Evolutionary conservation across 176 grass and related monocot species (phyloP).

Genomic region (Eleusine indica): DNA sequence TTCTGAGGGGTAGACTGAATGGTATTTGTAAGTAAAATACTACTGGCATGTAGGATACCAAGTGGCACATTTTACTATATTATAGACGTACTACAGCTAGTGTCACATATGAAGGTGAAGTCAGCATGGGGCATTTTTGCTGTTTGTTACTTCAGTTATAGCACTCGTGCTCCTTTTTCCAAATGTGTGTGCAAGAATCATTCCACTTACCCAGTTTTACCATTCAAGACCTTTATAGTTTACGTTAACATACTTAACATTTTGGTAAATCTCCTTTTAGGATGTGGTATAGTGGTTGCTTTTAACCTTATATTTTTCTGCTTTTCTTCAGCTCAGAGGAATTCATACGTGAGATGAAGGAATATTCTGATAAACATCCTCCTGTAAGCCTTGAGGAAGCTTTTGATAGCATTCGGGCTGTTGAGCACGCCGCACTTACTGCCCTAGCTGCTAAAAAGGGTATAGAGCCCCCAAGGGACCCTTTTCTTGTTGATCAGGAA

Average conservation of each 20-base stretch:
- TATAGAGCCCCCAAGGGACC: background rate
- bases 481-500: background rate
- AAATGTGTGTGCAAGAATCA: background rate
- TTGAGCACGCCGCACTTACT: background rate
- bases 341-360: background rate
- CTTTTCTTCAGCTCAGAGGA: constrained; percentile 7
- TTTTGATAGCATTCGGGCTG: background rate
- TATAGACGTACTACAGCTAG: background rate
- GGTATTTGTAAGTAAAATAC: background rate
- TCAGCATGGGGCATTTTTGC: too few species aligned
- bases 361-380: background rate
- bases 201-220: background rate
- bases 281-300: background rate
- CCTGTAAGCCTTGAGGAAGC: background rate
- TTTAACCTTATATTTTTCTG: background rate
- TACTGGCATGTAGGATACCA: background rate
- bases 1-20: background rate
- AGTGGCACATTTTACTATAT: background rate
- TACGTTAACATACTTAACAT: background rate
- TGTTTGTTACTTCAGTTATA: too few species aligned
- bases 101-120: background rate
- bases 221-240: background rate
- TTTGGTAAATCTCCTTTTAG: background rate
- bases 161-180: background rate
- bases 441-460: background rate